Conservation (phyloP, 805 yeast genomes). For the Spathaspora sp. region DNA sequence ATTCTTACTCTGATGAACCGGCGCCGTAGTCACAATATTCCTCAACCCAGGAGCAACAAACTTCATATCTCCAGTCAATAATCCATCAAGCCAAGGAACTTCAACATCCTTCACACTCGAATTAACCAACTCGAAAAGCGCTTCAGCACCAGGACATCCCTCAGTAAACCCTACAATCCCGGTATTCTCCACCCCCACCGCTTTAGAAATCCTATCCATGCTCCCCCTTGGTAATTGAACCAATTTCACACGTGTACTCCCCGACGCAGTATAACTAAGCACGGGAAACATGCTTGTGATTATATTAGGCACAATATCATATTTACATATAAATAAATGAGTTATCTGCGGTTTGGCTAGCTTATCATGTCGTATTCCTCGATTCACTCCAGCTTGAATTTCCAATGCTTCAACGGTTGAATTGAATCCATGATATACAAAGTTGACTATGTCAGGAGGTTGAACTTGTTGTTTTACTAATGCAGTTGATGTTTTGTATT, state of each 20-base stretch:
- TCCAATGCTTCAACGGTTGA: constrained; percentile 48
- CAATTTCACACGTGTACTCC: constrained; percentile 43
- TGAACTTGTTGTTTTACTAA: constrained; percentile 1
- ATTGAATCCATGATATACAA: constrained; percentile 51
- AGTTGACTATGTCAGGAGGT: constrained; percentile 21
- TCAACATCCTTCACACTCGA: constrained; percentile 30
- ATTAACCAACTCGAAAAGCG: constrained; percentile 26
- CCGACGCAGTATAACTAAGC: constrained; percentile 45
- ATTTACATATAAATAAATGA: constrained; percentile 57
- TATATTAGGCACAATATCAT: constrained; percentile 49
- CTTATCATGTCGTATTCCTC: constrained; percentile 2
- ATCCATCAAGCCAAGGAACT: constrained; percentile 44
- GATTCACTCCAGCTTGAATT: constrained; percentile 26
- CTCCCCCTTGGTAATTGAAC: constrained; percentile 56
- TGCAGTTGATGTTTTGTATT: constrained; percentile 15
- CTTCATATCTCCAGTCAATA: constrained; percentile 15
- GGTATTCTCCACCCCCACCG: constrained; percentile 22
- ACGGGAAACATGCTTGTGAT: constrained; percentile 58
- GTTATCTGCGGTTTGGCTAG: constrained; percentile 15
- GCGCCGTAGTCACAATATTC: constrained; percentile 31
- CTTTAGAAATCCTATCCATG: constrained; percentile 24
- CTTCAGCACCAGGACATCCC: constrained; percentile 25
- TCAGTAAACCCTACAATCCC: constrained; percentile 34
- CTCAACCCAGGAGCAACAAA: constrained; percentile 35
- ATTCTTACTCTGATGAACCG: background rate